Evolutionary conservation across 2,329 filamentous ascomycete genomes (phyloP).

Genomic region (Graphiopsis chlorocephala): DNA sequence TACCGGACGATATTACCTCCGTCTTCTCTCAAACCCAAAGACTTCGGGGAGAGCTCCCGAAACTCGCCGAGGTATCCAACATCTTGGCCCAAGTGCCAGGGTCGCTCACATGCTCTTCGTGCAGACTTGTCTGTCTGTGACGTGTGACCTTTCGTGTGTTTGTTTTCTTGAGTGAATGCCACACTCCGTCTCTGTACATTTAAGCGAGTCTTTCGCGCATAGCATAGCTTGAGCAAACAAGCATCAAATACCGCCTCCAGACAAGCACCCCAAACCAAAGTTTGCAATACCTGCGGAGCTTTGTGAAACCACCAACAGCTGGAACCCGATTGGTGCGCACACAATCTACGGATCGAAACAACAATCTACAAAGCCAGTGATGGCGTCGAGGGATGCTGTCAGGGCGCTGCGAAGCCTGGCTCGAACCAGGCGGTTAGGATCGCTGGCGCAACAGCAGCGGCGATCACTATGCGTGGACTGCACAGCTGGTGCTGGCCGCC

Average conservation of each 20-base stretch:
- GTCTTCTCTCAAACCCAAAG: not conserved
- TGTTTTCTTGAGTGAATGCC: not conserved
- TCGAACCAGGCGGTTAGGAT: conserved; percentile 16
- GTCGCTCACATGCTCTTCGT: not conserved
- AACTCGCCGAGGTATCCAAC: not conserved
- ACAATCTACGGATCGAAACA: conserved; percentile 5
- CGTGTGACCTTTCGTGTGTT: not conserved
- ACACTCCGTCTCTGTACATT: not conserved
- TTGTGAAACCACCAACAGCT: not conserved
- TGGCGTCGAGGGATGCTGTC: conserved; percentile 7
- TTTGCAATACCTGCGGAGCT: not conserved
- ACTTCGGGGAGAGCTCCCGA: not conserved
- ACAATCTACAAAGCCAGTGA: conserved; percentile 13
- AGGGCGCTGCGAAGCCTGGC: conserved; percentile 25
- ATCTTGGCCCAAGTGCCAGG: not conserved
- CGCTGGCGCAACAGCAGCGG: conserved; percentile 21
- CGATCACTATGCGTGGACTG: conserved; percentile 27
- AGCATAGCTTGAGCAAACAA: not conserved
- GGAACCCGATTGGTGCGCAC: conserved; percentile 13
- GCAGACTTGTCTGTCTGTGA: not conserved
- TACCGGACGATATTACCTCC: not conserved
- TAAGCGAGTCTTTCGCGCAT: not conserved
- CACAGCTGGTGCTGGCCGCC: conserved; percentile 19
- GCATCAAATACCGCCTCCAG: not conserved
- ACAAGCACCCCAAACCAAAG: not conserved